Percentiles rank a stretch among this genome's conserved stretches.
Evolutionary conservation across 2,329 filamentous ascomycete species (phyloP).

Genomic region (Pseudogymnoascus sp.): DNA sequence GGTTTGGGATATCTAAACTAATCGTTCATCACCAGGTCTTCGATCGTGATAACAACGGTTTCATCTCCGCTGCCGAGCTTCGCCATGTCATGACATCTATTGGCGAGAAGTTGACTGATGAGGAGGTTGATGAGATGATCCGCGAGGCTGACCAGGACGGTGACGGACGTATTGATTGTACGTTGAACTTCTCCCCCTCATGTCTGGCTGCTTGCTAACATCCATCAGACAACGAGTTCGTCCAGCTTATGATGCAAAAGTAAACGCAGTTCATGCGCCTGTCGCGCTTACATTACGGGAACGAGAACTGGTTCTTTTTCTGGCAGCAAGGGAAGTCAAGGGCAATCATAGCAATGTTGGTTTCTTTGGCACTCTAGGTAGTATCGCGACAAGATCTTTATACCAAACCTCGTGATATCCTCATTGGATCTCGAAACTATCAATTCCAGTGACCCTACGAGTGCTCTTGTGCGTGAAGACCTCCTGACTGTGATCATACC

Average conservation of each 20-base stretch:
- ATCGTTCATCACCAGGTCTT: conserved; percentile 47
- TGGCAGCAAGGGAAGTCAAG: conserved; percentile 1
- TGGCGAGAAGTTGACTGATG: conserved; percentile 82
- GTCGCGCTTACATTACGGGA: neutral
- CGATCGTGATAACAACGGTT: conserved; percentile 85
- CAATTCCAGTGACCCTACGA: neutral
- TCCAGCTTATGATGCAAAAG: conserved; percentile 95
- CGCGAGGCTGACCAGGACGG: conserved; percentile 84
- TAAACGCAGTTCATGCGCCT: conserved; percentile 33
- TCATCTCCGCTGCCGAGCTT: conserved; percentile 80
- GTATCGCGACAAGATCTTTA: conserved; percentile 6
- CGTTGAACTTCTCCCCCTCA: conserved; percentile 26
- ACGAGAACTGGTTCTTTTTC: conserved; percentile 5
- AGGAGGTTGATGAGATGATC: conserved; percentile 91
- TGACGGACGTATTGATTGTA: conserved; percentile 83
- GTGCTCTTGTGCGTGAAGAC: neutral
- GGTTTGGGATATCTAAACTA: conserved; percentile 3
- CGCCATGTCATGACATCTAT: conserved; percentile 90
- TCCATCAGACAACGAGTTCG: conserved; percentile 73
- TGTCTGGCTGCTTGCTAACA: neutral
- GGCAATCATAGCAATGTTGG: conserved; percentile 6
- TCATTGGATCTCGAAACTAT: neutral
- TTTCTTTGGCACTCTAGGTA: conserved; percentile 6
- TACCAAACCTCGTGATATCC: conserved; percentile 8
- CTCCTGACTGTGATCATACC: neutral